Conservation (phyloP, 441 rosid genomes). For the Pelargonium cotyledonis region DNA sequence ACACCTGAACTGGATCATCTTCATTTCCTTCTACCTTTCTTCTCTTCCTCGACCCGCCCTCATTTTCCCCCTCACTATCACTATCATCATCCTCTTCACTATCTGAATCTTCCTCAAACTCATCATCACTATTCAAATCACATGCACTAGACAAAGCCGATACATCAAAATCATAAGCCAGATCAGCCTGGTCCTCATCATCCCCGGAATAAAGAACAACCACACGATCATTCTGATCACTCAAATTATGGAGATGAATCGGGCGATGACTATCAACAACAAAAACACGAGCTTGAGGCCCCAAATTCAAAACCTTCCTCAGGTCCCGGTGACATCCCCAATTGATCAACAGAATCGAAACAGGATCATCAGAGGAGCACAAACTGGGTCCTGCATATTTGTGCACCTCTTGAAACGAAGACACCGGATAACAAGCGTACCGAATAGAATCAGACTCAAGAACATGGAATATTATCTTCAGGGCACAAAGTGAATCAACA, state of each 20-base stretch:
- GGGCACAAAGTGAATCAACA: constrained; percentile 80
- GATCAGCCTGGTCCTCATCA: constrained; percentile 77
- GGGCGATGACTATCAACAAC: constrained; percentile 91
- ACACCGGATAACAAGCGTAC: constrained; percentile 88
- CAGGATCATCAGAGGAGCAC: constrained; percentile 41
- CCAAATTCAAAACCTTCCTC: constrained; percentile 43
- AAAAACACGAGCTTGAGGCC: constrained; percentile 55
- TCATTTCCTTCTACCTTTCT: constrained; percentile 37
- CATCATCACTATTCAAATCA: constrained; percentile 39
- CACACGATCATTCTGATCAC: constrained; percentile 64
- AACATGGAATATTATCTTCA: constrained; percentile 66
- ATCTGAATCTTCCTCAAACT: constrained; percentile 34
- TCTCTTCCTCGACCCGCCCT: constrained; percentile 49
- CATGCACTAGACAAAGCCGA: constrained; percentile 60
- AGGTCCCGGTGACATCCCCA: constrained; percentile 96
- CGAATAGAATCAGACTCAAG: constrained; percentile 86
- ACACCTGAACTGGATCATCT: constrained; percentile 44
- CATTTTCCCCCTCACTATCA: constrained; percentile 31
- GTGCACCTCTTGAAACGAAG: constrained; percentile 71
- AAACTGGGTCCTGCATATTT: constrained; percentile 54
- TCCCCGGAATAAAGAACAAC: constrained; percentile 71
- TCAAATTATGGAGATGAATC: constrained; percentile 79
- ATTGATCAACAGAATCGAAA: constrained; percentile 59
- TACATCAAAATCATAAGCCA: constrained; percentile 73
- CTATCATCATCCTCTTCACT: constrained; percentile 43